Base-by-base conservation (phyloP, 78 protist species). In the Isochrysis galbana region DNA sequence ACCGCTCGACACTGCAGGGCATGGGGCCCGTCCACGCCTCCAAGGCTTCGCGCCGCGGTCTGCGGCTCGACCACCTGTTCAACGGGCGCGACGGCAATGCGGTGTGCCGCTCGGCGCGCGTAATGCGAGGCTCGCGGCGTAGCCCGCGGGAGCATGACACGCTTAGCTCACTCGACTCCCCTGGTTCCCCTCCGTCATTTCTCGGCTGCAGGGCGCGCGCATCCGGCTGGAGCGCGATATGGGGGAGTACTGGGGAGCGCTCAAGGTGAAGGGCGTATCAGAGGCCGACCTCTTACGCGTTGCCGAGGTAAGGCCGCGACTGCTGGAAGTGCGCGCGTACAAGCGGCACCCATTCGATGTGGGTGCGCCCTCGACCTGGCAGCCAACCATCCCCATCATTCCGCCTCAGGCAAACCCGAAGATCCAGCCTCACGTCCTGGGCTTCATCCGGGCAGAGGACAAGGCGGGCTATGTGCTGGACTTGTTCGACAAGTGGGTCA, bases 11-110 rank as follows among this genome's bases (percentile, higher is more conserved):
- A 25, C 93, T 90, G 38, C 74, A 90, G 61, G 93, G 93, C 61
- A 90, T 90, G 93, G n/a, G 77, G 29, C 93, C 93, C 26, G 54
- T 90, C 41, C 93, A 90, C 72, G 87, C 93, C 26, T 90, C 93
- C 46, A 90, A 90, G 88, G 93, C 54, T 19, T n/a, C 67, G 78
- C 74, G 77, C 14, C 74, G 77, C 41, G 93, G 93, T 10, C 21
- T 90, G 67, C 93, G 93, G 22, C 45, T 90, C 38, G 93, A 90
- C 54, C 93, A 90, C 87, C 74, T 90, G 11, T 90, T 42, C 74
- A 90, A 90, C 48, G 87, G 55, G 48, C 78, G 44, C 25, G 88
- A 74, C 14, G 48, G 29, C n/a, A 23, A 11, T 11, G 38, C 21
- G 72, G 72, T 23, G 38, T 4, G 46, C 34, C 32, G 36, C n/a